Percentiles rank a stretch among this genome's conserved stretches.
Conservation (phyloP, 2,329 filamentous ascomycete species). For the Phialocephala subalpina region DNA sequence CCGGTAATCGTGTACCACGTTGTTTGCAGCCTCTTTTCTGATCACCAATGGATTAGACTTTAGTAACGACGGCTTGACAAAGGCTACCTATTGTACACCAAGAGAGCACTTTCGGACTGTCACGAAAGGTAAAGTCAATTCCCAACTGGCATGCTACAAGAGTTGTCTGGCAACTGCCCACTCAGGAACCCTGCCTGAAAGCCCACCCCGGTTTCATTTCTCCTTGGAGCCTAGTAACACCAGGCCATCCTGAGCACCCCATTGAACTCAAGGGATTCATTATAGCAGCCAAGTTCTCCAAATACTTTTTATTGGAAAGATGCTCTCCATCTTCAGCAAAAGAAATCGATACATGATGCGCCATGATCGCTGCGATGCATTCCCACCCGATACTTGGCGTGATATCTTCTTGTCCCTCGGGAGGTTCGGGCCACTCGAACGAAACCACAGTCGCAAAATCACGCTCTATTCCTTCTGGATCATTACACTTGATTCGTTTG, state of each 20-base stretch:
- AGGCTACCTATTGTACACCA: too few relatives aligned
- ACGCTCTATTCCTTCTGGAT: not conserved
- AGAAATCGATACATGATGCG: not conserved
- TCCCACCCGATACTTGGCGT: not conserved
- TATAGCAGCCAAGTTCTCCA: not conserved
- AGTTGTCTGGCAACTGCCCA: too few relatives aligned
- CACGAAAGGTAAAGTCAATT: too few relatives aligned
- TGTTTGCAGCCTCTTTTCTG: too few relatives aligned
- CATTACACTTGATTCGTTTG: not conserved
- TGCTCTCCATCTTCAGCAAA: not conserved
- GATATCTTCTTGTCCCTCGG: not conserved
- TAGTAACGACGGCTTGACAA: too few relatives aligned
- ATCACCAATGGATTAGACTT: too few relatives aligned
- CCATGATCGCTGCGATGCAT: not conserved
- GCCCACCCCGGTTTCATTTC: too few relatives aligned
- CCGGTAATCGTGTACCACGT: too few relatives aligned
- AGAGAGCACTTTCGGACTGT: too few relatives aligned
- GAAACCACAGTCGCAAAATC: not conserved
- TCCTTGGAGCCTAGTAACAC: not conserved
- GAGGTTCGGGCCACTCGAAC: not conserved
- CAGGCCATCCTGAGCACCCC: not conserved
- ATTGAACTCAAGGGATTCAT: not conserved
- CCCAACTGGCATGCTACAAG: too few relatives aligned
- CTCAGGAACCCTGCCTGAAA: too few relatives aligned
- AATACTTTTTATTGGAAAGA: not conserved